A percentile compares a stretch with the other conserved stretches of the same genome.
Evolutionary conservation across 768 basidiomycete species (phyloP).

Genomic region (Kwoniella sp.): DNA sequence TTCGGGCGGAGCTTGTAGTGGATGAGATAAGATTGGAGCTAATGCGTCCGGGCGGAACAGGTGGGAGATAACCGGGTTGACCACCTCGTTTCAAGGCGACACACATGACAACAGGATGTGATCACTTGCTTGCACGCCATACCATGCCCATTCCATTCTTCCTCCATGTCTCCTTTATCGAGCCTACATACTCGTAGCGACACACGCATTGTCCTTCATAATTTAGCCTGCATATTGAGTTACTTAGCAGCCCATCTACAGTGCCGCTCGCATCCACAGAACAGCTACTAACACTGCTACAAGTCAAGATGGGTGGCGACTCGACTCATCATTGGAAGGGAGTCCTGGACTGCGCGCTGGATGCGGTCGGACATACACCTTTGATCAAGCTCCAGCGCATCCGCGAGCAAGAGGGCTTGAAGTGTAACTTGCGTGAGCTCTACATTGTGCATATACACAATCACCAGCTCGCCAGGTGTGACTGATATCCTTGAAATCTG

Average conservation of each 20-base stretch:
- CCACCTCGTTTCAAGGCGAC: not conserved
- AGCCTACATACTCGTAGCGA: too few relatives aligned
- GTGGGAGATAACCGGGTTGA: not conserved
- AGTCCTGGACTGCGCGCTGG: slow-evolving; percentile 76
- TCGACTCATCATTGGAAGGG: slow-evolving; percentile 52
- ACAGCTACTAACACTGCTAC: not conserved
- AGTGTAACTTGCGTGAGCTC: slow-evolving; percentile 83
- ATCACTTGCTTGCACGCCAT: slow-evolving; percentile 2
- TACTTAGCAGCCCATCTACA: too few relatives aligned
- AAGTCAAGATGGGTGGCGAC: slow-evolving; percentile 15
- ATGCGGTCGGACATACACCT: slow-evolving; percentile 87
- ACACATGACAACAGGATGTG: not conserved
- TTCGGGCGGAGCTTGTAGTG: not conserved
- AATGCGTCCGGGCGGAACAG: not conserved
- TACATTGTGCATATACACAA: too few relatives aligned
- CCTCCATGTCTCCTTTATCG: not conserved
- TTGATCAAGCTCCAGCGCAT: slow-evolving; percentile 82
- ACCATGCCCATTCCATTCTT: not conserved
- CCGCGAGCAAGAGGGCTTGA: slow-evolving; percentile 70
- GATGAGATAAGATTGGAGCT: too few relatives aligned
- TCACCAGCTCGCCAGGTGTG: not conserved
- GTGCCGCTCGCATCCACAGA: too few relatives aligned
- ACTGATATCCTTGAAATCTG: not conserved
- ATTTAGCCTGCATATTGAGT: too few relatives aligned
- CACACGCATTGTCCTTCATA: too few relatives aligned